Percentiles rank a stretch among this genome's conserved stretches.
Evolutionary conservation across 805 yeast species (phyloP).

Genomic region (Yamadazyma nakazawae): DNA sequence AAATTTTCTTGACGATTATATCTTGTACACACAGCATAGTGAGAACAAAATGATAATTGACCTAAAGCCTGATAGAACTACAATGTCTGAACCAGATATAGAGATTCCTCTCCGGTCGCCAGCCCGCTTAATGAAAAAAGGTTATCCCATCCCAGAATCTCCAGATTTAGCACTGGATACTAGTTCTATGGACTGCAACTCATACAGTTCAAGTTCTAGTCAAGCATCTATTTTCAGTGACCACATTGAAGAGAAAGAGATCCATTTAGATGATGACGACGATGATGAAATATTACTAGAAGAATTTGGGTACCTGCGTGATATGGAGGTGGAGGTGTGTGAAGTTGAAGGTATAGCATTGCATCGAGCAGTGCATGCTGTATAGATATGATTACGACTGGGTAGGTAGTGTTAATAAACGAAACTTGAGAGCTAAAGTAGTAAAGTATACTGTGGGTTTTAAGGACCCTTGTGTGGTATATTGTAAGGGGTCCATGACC

Average conservation of each 20-base stretch:
- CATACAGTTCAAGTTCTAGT: slow-evolving; percentile 15
- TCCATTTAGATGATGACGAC: neutral
- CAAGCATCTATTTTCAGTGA: slow-evolving; percentile 19
- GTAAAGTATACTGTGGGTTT: neutral
- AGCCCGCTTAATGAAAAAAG: neutral
- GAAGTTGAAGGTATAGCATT: slow-evolving; percentile 3
- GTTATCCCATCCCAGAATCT: slow-evolving; percentile 7
- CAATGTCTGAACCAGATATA: neutral
- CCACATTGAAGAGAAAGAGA: neutral
- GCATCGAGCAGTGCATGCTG: neutral
- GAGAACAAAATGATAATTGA: neutral
- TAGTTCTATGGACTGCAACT: slow-evolving; percentile 17
- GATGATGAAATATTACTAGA: slow-evolving; percentile 9
- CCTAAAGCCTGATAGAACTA: neutral
- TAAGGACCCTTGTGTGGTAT: no score
- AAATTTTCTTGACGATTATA: neutral
- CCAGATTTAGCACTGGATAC: slow-evolving; percentile 20
- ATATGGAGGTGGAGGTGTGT: slow-evolving; percentile 1
- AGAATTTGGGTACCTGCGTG: slow-evolving; percentile 7
- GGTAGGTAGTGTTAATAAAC: neutral
- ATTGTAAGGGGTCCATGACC: no score
- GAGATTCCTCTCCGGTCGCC: slow-evolving; percentile 15
- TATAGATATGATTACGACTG: neutral
- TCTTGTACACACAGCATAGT: neutral
- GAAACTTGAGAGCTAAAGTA: neutral